Percentiles rank a stretch among this genome's conserved stretches.
These are phyloP conservation scores for Stevia rebaudiana DNA, from an alignment of 140 eudicot species.

Conservation along the genomic window DNA sequence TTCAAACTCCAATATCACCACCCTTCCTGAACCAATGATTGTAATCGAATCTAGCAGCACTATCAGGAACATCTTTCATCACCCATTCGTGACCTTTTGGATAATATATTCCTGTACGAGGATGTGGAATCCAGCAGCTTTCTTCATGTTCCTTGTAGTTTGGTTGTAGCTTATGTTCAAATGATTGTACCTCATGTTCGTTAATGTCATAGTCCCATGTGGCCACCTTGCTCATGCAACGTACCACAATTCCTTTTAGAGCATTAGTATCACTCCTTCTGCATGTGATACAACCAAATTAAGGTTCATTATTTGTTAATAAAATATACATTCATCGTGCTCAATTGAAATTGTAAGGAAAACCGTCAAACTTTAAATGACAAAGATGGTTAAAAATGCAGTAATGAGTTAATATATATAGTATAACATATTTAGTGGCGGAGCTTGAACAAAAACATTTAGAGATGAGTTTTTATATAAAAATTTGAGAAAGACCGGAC, in stretches of 20 bases:
- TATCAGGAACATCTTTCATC: slow-evolving; percentile 49
- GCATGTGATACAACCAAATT: slow-evolving; percentile 1
- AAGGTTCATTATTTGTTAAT: background rate
- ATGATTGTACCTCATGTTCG: slow-evolving; percentile 14
- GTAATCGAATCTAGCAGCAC: slow-evolving; percentile 39
- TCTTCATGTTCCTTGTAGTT: slow-evolving; percentile 6
- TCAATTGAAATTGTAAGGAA: too few relatives aligned
- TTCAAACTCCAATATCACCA: background rate
- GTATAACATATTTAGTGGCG: too few relatives aligned
- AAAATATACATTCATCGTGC: too few relatives aligned
- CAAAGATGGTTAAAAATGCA: too few relatives aligned
- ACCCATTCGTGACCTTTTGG: slow-evolving; percentile 62
- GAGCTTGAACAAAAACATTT: too few relatives aligned
- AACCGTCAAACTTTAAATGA: too few relatives aligned
- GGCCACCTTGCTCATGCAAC: slow-evolving; percentile 29
- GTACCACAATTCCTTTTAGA: slow-evolving; percentile 21
- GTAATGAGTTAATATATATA: too few relatives aligned
- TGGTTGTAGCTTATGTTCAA: background rate
- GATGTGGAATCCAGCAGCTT: slow-evolving; percentile 55
- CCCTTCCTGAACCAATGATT: slow-evolving; percentile 43
- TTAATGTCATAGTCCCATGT: slow-evolving; percentile 12
- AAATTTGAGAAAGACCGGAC: too few relatives aligned
- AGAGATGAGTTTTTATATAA: too few relatives aligned
- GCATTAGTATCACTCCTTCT: slow-evolving; percentile 14
- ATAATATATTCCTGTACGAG: slow-evolving; percentile 65